phyloP scores from a whole-genome alignment of 345 rosid genomes.

The Sapria himalayana region DNA sequence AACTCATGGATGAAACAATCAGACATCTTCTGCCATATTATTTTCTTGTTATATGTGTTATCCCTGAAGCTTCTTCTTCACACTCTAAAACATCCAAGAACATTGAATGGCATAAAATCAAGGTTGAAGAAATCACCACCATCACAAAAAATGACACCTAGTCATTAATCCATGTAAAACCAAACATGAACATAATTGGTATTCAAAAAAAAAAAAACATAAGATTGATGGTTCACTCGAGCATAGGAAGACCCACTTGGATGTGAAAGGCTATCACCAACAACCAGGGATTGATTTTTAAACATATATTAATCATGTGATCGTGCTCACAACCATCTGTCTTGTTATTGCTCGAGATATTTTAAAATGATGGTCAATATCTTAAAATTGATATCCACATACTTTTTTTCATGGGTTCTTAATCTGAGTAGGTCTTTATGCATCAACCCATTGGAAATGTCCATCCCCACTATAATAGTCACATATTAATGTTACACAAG shows the following conservation, averaged over 20 bases:
- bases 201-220: not conserved
- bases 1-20: not conserved
- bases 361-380: not conserved
- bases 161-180: not conserved
- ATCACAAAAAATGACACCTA: not conserved
- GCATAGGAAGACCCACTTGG: not conserved
- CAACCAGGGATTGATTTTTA: not conserved
- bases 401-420: not conserved
- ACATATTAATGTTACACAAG: not conserved
- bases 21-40: not conserved
- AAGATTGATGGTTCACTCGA: not conserved
- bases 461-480: not conserved
- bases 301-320: not conserved
- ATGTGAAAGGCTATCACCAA: not conserved
- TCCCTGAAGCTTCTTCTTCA: not conserved
- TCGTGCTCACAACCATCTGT: not conserved
- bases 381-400: not conserved
- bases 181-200: not conserved
- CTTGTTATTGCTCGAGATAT: not conserved
- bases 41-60: not conserved
- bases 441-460: not conserved
- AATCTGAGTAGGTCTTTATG: slow-evolving; percentile 2
- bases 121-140: not conserved
- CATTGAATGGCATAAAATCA: not conserved
- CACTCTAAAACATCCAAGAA: not conserved